A percentile compares a stretch with the other conserved stretches of the same genome.
phyloP scores from a whole-genome alignment of 2,329 filamentous ascomycete genomes.

The Hymenoscyphus fraxineus region DNA sequence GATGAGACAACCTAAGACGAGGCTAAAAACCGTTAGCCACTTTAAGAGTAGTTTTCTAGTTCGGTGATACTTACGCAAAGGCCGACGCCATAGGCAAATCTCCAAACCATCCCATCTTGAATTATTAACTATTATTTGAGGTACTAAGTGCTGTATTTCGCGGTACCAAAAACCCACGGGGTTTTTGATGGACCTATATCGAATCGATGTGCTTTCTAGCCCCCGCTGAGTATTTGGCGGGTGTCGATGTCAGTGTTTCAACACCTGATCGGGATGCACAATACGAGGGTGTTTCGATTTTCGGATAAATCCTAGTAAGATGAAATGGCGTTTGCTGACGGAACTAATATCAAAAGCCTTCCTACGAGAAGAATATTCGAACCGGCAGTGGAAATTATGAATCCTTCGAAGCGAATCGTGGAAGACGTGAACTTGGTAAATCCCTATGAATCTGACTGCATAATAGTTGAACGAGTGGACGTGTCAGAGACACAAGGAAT shows the following conservation, averaged over 20 bases:
- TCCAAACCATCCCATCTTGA: slow-evolving; percentile 23
- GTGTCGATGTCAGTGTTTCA: slow-evolving; percentile 9
- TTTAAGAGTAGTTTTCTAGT: neutral
- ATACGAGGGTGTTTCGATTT: slow-evolving; percentile 13
- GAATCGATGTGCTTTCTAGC: neutral
- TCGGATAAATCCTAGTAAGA: slow-evolving; percentile 9
- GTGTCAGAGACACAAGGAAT: slow-evolving; percentile 15
- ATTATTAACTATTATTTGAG: slow-evolving; percentile 12
- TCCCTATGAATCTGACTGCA: slow-evolving; percentile 3
- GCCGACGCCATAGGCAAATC: slow-evolving; percentile 12
- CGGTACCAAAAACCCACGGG: slow-evolving; percentile 7
- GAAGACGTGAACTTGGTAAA: slow-evolving; percentile 4
- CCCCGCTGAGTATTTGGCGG: slow-evolving; percentile 19
- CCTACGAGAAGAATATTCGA: slow-evolving; percentile 5
- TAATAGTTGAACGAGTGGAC: slow-evolving; percentile 17
- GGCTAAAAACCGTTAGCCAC: slow-evolving; percentile 11
- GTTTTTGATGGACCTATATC: neutral
- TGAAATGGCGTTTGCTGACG: neutral
- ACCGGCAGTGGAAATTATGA: neutral
- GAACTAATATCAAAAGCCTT: slow-evolving; percentile 4
- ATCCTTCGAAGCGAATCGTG: slow-evolving; percentile 6
- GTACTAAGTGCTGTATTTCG: slow-evolving; percentile 1
- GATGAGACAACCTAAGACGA: slow-evolving; percentile 23
- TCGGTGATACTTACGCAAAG: slow-evolving; percentile 19
- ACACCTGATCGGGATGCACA: slow-evolving; percentile 4